These are phyloP conservation scores for Mycena alexandri DNA, from an alignment of 768 basidiomycete species.

Conservation along the genomic window DNA sequence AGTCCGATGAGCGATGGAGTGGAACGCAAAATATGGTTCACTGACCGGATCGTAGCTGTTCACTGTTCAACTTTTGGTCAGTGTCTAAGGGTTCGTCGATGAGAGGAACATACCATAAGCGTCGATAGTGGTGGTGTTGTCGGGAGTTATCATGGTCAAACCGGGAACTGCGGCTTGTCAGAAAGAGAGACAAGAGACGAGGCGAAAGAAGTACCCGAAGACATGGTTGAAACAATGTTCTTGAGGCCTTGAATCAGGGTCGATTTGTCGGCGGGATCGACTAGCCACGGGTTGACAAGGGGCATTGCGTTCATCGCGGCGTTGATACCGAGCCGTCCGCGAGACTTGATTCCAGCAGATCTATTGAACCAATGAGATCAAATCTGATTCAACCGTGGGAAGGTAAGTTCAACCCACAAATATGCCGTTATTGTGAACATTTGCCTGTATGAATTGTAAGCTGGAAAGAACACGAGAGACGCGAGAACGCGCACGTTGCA, in stretches of 20 bases:
- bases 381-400: neutral
- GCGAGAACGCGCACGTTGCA: slow-evolving; percentile 21
- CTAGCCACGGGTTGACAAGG: slow-evolving; percentile 56
- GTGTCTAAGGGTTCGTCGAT: neutral
- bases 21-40: neutral
- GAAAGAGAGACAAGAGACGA: neutral
- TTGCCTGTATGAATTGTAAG: slow-evolving; percentile 37
- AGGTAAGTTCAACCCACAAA: slow-evolving; percentile 42
- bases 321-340: slow-evolving; percentile 56
- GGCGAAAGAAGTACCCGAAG: neutral
- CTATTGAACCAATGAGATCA: slow-evolving; percentile 31
- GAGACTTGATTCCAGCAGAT: slow-evolving; percentile 55
- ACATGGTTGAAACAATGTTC: slow-evolving; percentile 45
- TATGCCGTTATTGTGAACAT: slow-evolving; percentile 60
- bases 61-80: slow-evolving; percentile 26
- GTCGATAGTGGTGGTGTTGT: slow-evolving; percentile 51
- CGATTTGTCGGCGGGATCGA: slow-evolving; percentile 53
- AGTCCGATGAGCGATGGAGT: neutral
- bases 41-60: slow-evolving; percentile 32
- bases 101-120: slow-evolving; percentile 41
- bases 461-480: neutral
- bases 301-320: slow-evolving; percentile 47
- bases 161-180: slow-evolving; percentile 41
- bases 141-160: slow-evolving; percentile 55
- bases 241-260: slow-evolving; percentile 50